A percentile compares a stretch with the other conserved stretches of the same genome.
Conservation (phyloP, 208 protist genomes). For the Strigomonas culicis region DNA sequence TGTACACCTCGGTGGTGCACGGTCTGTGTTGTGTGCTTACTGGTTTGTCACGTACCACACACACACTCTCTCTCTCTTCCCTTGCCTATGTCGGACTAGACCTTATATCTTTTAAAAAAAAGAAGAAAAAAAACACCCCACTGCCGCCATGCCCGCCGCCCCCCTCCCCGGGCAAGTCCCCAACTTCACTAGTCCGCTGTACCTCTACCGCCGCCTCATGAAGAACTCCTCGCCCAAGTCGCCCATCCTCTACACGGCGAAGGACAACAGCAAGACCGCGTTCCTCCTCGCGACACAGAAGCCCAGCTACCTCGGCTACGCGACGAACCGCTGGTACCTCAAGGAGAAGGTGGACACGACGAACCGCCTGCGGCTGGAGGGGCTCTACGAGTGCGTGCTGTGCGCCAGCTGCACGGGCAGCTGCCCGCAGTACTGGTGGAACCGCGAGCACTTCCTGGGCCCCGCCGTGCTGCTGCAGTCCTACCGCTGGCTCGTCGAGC, state of each 20-base stretch:
- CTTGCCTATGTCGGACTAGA: neutral
- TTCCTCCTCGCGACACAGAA: constrained; percentile 66
- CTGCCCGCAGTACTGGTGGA: constrained; percentile 92
- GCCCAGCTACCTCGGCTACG: constrained; percentile 43
- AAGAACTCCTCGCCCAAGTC: constrained; percentile 63
- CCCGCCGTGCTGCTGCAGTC: constrained; percentile 87
- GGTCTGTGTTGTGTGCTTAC: too few species aligned
- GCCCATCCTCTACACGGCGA: constrained; percentile 70
- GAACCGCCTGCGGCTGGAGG: constrained; percentile 82
- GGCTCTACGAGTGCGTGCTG: constrained; percentile 89
- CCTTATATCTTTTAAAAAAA: neutral
- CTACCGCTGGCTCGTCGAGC: constrained; percentile 89
- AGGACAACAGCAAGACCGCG: constrained; percentile 85
- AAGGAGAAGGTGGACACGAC: constrained; percentile 85
- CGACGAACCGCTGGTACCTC: constrained; percentile 83
- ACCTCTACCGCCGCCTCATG: constrained; percentile 72
- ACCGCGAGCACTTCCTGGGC: constrained; percentile 87
- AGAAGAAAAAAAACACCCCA: neutral
- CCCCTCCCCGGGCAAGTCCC: constrained; percentile 53
- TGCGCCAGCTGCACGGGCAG: constrained; percentile 85
- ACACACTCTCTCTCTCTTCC: neutral
- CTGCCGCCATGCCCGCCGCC: constrained; percentile 57
- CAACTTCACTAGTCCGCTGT: constrained; percentile 71
- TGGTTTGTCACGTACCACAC: too few species aligned
- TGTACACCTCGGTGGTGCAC: too few species aligned